Evolutionary conservation across 2,329 filamentous ascomycete genomes (phyloP).

Genomic region (Nemania serpens): DNA sequence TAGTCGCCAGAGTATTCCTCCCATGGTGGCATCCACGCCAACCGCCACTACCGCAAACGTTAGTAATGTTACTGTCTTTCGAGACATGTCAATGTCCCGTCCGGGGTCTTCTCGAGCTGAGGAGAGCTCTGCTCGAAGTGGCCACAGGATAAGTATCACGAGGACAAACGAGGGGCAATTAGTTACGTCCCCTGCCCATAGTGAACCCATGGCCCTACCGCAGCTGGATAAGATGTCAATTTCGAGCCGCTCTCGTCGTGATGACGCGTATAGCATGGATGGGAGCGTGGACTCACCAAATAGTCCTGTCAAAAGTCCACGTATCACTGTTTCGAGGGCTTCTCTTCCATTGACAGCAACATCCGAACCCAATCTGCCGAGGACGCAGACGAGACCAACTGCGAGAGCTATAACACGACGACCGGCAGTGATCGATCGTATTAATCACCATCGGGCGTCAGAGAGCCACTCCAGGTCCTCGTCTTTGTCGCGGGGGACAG

Average conservation of each 20-base stretch:
- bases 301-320: constrained; percentile 48
- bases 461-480: constrained; percentile 59
- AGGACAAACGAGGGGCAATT: constrained; percentile 48
- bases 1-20: constrained; percentile 41
- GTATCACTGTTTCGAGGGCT: constrained; percentile 27
- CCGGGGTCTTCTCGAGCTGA: constrained; percentile 48
- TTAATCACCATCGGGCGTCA: constrained; percentile 52
- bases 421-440: constrained; percentile 60
- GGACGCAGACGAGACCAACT: constrained; percentile 36
- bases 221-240: constrained; percentile 38
- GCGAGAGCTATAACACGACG: constrained; percentile 47
- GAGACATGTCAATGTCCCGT: constrained; percentile 50
- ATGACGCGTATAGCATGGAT: constrained; percentile 52
- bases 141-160: constrained; percentile 50
- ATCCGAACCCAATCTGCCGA: constrained; percentile 40
- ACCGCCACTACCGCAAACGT: constrained; percentile 55
- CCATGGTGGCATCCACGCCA: constrained; percentile 46
- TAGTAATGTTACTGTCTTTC: constrained; percentile 53
- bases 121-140: constrained; percentile 46
- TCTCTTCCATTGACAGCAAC: constrained; percentile 40
- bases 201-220: constrained; percentile 40
- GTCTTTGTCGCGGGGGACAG: constrained; percentile 61
- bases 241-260: constrained; percentile 44
- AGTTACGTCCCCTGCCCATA: constrained; percentile 47
- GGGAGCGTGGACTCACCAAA: constrained; percentile 50